Conservation (phyloP, 768 basidiomycete genomes). For the Boletus barrowsii region DNA sequence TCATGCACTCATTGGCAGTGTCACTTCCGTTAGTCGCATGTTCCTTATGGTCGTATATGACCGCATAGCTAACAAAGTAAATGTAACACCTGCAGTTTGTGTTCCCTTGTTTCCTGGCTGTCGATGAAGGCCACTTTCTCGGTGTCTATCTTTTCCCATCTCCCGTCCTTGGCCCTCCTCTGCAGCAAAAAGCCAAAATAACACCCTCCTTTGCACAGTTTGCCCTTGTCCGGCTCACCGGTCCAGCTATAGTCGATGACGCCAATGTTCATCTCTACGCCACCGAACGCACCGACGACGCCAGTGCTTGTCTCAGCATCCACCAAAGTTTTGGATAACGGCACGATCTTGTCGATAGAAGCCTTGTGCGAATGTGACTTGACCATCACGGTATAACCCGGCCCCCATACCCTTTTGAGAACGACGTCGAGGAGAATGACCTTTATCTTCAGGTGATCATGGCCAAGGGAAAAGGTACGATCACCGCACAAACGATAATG, state of each 20-base stretch:
- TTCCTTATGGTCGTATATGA: no score
- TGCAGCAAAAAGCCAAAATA: constrained; percentile 4
- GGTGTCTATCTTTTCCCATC: constrained; percentile 2
- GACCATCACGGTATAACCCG: not conserved
- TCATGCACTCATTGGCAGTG: no score
- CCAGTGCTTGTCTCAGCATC: not conserved
- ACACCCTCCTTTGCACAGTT: not conserved
- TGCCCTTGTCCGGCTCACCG: not conserved
- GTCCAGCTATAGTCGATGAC: constrained; percentile 6
- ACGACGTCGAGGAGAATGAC: not conserved
- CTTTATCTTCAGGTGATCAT: constrained; percentile 5
- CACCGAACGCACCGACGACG: not conserved
- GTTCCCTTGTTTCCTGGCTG: not conserved
- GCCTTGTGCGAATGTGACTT: not conserved
- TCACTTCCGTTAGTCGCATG: no score
- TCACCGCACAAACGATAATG: constrained; percentile 1
- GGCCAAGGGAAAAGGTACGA: constrained; percentile 1
- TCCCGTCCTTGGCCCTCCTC: not conserved
- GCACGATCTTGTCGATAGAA: not conserved
- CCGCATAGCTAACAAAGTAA: not conserved
- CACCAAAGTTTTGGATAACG: not conserved
- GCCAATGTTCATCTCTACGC: not conserved
- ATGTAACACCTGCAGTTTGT: not conserved
- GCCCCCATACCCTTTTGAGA: not conserved
- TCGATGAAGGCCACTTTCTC: constrained; percentile 1